Evolutionary conservation across 441 rosid species (phyloP), one percentile per base, ranked within the genome.

Genomic region (Viola pubescens): DNA sequence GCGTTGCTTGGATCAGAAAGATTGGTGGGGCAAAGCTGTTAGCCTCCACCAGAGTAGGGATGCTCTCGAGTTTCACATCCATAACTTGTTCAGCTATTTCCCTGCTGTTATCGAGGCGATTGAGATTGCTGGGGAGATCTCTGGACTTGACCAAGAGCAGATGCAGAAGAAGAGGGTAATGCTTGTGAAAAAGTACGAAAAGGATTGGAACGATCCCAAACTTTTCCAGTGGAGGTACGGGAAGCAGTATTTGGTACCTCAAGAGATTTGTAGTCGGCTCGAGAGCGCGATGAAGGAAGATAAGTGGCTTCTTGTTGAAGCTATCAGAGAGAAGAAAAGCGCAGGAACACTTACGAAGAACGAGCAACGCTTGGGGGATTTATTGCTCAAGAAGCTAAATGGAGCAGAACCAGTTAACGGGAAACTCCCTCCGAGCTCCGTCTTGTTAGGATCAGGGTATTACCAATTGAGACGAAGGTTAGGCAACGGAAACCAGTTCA

Each of bases 11-110:
- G 95, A 92, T 50, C 61, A 52, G 54, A 88, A 75, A 72, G 87
- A 88, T 49, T 94, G 97, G 97, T 87, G 96, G 95, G 85, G 79
- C 0, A 85, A 87, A 66, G 95, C 76, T 4, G 72, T 94, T 56
- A 68, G 56, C 68, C 82, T 94, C 57, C 85, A 86, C 61, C 91
- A 88, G 51, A 94, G 81, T 82, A 81, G 77, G 59, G 99, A 94
- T 49, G 82, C 85, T 37, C 73, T 91, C 39, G 94, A 91, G 61
- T 77, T 85, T 40, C 94, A 91, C 59, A 76, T 94, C 40, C 97
- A 91, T 69, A 94, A 94, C 72, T 65, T 94, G 80, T 71, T 86
- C 41, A 77, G 71, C 69, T 78, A 70, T 69, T 86, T 88, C 34
- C 89, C 94, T 0, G 84, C 81, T 3, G 91, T 87, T 38, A 79